Percentiles rank a stretch among this genome's conserved stretches.
Evolutionary conservation across 148 eudicot species (phyloP).

Genomic region (Heliamphora exappendiculata): DNA sequence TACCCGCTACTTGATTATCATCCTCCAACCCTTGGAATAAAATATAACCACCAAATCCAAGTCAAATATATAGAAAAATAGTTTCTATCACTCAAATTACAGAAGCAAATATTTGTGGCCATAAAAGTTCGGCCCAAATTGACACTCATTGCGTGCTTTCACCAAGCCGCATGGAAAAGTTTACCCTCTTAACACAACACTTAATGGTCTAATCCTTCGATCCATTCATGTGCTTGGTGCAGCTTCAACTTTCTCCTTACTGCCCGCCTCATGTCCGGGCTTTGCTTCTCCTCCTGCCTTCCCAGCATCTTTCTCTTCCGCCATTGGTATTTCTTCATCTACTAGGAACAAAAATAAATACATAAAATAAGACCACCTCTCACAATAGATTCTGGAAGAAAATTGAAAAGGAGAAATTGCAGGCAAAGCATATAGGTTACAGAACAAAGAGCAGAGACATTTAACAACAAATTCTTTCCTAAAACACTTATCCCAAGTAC

Average conservation of each 20-base stretch:
- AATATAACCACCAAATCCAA: conserved; percentile 13
- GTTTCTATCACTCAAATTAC: neutral
- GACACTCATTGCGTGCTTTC: neutral
- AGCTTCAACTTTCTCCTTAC: conserved; percentile 14
- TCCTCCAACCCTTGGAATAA: neutral
- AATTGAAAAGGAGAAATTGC: neutral
- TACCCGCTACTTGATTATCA: too few species aligned
- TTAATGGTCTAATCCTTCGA: neutral
- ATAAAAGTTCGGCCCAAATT: neutral
- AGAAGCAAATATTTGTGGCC: neutral
- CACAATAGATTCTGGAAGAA: too few species aligned
- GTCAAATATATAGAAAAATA: neutral
- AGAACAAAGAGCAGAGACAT: too few species aligned
- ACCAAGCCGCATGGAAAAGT: neutral
- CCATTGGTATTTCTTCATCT: conserved; percentile 46
- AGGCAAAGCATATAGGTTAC: too few species aligned
- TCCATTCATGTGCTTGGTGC: conserved; percentile 15
- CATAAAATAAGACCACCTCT: neutral
- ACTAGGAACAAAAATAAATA: conserved; percentile 8
- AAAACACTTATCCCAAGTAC: too few species aligned
- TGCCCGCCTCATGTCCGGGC: neutral
- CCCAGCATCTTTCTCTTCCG: conserved; percentile 27
- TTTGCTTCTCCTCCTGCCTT: conserved; percentile 21
- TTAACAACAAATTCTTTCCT: too few species aligned
- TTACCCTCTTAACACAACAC: neutral